These are phyloP conservation scores for Macrophomina tecta DNA, from an alignment of 2,329 filamentous ascomycete species.

Conservation along the genomic window DNA sequence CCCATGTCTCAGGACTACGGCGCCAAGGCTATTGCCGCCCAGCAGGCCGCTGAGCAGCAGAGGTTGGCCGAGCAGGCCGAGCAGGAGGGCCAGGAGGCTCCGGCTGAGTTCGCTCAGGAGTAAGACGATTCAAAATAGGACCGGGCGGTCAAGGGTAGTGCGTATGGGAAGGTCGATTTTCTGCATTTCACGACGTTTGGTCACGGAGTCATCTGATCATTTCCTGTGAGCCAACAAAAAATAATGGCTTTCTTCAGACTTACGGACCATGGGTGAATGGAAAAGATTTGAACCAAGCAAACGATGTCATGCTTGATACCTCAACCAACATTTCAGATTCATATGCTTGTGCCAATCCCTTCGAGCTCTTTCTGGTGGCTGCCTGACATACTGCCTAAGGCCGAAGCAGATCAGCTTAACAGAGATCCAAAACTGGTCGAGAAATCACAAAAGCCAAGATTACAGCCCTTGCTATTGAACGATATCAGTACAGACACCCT, in stretches of 20 bases:
- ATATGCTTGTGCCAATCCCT: background rate
- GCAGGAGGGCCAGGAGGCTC: slow-evolving; percentile 48
- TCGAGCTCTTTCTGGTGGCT: no score
- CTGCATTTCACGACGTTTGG: slow-evolving; percentile 29
- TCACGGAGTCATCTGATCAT: slow-evolving; percentile 28
- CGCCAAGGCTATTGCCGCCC: slow-evolving; percentile 78
- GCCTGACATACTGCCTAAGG: no score
- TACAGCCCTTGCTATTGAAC: no score
- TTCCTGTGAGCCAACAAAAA: slow-evolving; percentile 28
- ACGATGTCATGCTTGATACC: slow-evolving; percentile 8
- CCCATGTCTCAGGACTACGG: slow-evolving; percentile 99
- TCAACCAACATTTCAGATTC: slow-evolving; percentile 2
- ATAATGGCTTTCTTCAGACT: slow-evolving; percentile 28
- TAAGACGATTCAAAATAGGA: slow-evolving; percentile 21
- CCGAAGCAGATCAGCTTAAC: no score
- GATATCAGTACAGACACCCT: no score
- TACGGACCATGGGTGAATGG: slow-evolving; percentile 27
- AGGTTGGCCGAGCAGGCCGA: slow-evolving; percentile 65
- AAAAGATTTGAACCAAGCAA: slow-evolving; percentile 27
- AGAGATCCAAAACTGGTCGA: no score
- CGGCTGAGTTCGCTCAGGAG: slow-evolving; percentile 28
- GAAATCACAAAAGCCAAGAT: no score
- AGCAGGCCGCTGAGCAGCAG: slow-evolving; percentile 69
- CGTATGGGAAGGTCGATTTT: slow-evolving; percentile 26
- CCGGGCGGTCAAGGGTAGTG: slow-evolving; percentile 22